Percentiles rank a stretch among this genome's conserved stretches.
Conservation (phyloP, 768 basidiomycete genomes). For the Dioszegia aurantiaca region DNA sequence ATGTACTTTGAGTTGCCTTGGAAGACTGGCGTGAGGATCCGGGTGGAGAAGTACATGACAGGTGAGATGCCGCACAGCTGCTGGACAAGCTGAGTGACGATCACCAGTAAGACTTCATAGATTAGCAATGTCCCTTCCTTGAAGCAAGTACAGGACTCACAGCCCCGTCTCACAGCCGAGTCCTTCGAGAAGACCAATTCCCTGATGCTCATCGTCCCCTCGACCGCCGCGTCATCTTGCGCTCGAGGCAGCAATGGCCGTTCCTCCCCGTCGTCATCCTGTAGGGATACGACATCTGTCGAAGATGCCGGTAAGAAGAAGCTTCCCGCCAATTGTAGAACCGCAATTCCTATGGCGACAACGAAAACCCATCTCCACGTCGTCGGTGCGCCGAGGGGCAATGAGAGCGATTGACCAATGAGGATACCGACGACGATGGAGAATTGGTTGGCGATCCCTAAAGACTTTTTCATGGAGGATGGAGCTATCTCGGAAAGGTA, state of each 20-base stretch:
- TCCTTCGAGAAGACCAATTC: slow-evolving; percentile 31
- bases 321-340: slow-evolving; percentile 37
- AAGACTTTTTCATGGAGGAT: slow-evolving; percentile 59
- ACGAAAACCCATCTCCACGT: slow-evolving; percentile 41
- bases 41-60: slow-evolving; percentile 89
- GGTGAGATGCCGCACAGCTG: slow-evolving; percentile 46
- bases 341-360: slow-evolving; percentile 30
- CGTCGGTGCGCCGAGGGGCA: slow-evolving; percentile 36
- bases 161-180: slow-evolving; percentile 20
- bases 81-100: slow-evolving; percentile 40
- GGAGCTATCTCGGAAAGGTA: slow-evolving; percentile 85
- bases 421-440: slow-evolving; percentile 49
- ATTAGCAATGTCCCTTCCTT: neutral
- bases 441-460: slow-evolving; percentile 48
- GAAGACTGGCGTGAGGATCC: slow-evolving; percentile 76
- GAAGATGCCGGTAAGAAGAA: slow-evolving; percentile 14
- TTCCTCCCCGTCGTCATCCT: slow-evolving; percentile 18
- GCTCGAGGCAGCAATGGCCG: slow-evolving; percentile 15
- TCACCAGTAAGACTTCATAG: slow-evolving; percentile 33
- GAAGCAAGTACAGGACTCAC: slow-evolving; percentile 18
- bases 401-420: slow-evolving; percentile 36
- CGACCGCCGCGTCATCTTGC: slow-evolving; percentile 1
- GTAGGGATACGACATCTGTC: neutral
- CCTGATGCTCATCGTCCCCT: slow-evolving; percentile 25
- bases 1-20: slow-evolving; percentile 71